These are phyloP conservation scores for Trichophyton simii DNA, from an alignment of 2,329 filamentous ascomycete genomes.

Conservation along the genomic window DNA sequence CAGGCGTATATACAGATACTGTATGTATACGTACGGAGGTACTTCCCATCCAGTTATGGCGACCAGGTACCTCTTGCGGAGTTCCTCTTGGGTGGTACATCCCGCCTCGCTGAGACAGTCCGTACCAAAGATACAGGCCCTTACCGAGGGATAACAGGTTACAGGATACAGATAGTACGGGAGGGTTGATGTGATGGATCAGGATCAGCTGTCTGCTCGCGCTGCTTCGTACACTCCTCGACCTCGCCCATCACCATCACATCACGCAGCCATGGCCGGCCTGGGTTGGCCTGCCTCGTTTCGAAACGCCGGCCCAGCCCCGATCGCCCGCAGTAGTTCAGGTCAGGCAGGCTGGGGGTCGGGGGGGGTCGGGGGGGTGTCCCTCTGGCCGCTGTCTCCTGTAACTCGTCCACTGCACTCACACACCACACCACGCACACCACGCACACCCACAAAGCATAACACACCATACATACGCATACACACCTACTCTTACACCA, in stretches of 20 bases:
- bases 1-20: no score
- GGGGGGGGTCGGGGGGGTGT: no score
- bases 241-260: neutral
- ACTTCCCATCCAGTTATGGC: no score
- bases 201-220: neutral
- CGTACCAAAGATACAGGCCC: neutral
- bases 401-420: no score
- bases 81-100: neutral
- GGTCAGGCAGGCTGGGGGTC: no score
- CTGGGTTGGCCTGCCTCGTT: neutral
- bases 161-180: neutral
- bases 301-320: constrained; percentile 1
- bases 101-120: neutral
- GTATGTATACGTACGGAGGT: no score
- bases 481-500: no score
- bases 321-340: neutral
- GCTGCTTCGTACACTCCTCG: neutral
- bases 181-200: neutral
- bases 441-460: no score
- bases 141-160: neutral
- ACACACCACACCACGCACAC: no score
- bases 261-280: neutral
- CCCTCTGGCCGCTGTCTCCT: no score
- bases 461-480: no score
- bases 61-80: no score